Percentiles rank a stretch among this genome's conserved stretches.
Conservation (phyloP, 108 stramenopile species). For the Skeletonema grethae region DNA sequence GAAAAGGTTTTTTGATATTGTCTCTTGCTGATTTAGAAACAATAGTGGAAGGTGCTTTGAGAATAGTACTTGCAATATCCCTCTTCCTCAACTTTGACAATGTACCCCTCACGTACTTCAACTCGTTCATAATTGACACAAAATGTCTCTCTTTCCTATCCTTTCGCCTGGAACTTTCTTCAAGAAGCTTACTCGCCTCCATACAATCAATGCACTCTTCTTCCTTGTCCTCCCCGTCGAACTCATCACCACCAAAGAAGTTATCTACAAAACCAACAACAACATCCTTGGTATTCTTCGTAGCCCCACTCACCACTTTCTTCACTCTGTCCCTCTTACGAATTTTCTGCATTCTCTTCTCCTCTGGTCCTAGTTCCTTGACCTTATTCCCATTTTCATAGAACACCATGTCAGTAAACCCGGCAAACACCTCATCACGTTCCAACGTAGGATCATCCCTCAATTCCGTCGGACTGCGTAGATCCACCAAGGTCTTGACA, state of each 20-base stretch:
- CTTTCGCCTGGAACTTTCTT: constrained; percentile 29
- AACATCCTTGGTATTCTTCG: constrained; percentile 43
- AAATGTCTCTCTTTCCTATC: constrained; percentile 90
- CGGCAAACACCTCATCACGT: constrained; percentile 66
- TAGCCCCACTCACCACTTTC: constrained; percentile 25
- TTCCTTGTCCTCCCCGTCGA: constrained; percentile 38
- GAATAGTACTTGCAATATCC: constrained; percentile 67
- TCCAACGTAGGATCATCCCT: constrained; percentile 79
- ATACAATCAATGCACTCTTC: constrained; percentile 63
- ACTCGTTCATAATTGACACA: constrained; percentile 90
- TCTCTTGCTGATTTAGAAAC: constrained; percentile 73
- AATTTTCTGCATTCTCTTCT: constrained; percentile 55
- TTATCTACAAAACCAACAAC: constrained; percentile 50
- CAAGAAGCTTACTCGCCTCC: constrained; percentile 34
- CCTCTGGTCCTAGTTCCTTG: constrained; percentile 63
- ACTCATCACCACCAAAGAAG: constrained; percentile 36
- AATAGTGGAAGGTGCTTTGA: constrained; percentile 76
- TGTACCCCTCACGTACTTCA: constrained; percentile 89
- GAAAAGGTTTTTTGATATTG: constrained; percentile 80
- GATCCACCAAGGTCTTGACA: constrained; percentile 84
- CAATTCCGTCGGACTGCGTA: constrained; percentile 86
- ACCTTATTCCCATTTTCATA: constrained; percentile 59
- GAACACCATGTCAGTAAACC: constrained; percentile 78
- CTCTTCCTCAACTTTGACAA: constrained; percentile 81
- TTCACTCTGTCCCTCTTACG: constrained; percentile 36